Conservation (phyloP, 2,329 filamentous ascomycete genomes). For the Exophiala bonariae region DNA sequence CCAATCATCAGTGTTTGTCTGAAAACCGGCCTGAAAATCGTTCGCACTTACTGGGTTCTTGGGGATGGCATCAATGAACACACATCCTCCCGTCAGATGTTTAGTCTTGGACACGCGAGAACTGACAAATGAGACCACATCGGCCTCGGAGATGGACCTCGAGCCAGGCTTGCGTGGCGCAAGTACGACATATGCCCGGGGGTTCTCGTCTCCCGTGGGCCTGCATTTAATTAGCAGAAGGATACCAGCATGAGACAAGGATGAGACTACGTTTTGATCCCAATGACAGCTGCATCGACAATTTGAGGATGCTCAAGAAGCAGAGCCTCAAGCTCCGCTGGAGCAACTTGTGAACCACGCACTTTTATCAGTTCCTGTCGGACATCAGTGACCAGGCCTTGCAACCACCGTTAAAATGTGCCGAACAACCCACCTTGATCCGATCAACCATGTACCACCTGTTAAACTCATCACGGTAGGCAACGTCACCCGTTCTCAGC, state of each 20-base stretch:
- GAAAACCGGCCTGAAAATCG: too few relatives aligned
- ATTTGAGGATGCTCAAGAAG: slow-evolving; percentile 47
- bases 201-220: slow-evolving; percentile 30
- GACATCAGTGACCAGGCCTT: too few relatives aligned
- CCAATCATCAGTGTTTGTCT: too few relatives aligned
- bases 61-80: slow-evolving; percentile 47
- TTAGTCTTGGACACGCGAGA: slow-evolving; percentile 47
- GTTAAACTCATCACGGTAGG: slow-evolving; percentile 77
- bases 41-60: slow-evolving; percentile 37
- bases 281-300: slow-evolving; percentile 48
- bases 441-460: slow-evolving; percentile 88
- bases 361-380: slow-evolving; percentile 49
- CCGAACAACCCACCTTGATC: slow-evolving; percentile 75
- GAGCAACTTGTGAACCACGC: slow-evolving; percentile 53
- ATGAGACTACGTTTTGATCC: slow-evolving; percentile 37
- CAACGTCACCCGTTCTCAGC: slow-evolving; percentile 97
- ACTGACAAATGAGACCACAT: slow-evolving; percentile 40
- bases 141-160: slow-evolving; percentile 38
- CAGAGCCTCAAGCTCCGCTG: slow-evolving; percentile 48
- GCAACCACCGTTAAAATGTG: too few relatives aligned
- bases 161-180: slow-evolving; percentile 29
- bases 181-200: slow-evolving; percentile 32
- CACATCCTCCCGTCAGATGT: slow-evolving; percentile 45
- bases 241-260: neutral
- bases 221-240: neutral